Evolutionary conservation across 139 green algal species (phyloP), one percentile per base, ranked within the genome.

Genomic region (Coccomyxa sp.): DNA sequence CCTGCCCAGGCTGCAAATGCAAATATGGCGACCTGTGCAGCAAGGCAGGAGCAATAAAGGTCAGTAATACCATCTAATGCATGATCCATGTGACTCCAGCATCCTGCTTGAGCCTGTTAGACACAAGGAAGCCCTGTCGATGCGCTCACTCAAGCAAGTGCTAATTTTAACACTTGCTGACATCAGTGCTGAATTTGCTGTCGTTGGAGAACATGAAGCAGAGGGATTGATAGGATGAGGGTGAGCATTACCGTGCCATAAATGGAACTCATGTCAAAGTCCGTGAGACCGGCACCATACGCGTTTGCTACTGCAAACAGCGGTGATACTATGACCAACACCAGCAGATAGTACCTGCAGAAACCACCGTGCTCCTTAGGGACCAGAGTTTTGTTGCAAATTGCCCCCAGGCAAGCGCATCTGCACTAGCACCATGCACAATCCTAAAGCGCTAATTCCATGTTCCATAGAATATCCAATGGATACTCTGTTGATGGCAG

Each of bases 1-100:
- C 84, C 84, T 0, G 83, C 83, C 89, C 89, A 92, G 15, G 81
- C 83, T 4, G 89, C 87, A 80, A 92, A 90, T 7, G 81, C 66
- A 75, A 92, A 92, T 74, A 92, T 87, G 13, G 83, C 83, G 80
- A 92, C 85, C 89, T 92, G 88, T 31, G 60, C 63, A 11, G 18
- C 18, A 25, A 25, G 14, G 18, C 63, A 71, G 63, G 63, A 71
- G 63, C 1, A 71, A 25, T 9, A 71, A 25, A 71, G 9, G 18
- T 71, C 18, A 71, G 63, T 28, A 28, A 25, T 15, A 25, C 63
- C 63, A 28, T 1, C 63, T 71, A 51, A 7, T 51, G 38, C 63
- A 28, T 71, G 63, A 11, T 21, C 63, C 1, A 71, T 71, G 18
- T 71, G 63, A 71, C 63, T 51, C 3, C 7, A 51, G 7, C 9